Base-by-base conservation (phyloP, 768 basidiomycete species). In the Tricholoma terreum region DNA sequence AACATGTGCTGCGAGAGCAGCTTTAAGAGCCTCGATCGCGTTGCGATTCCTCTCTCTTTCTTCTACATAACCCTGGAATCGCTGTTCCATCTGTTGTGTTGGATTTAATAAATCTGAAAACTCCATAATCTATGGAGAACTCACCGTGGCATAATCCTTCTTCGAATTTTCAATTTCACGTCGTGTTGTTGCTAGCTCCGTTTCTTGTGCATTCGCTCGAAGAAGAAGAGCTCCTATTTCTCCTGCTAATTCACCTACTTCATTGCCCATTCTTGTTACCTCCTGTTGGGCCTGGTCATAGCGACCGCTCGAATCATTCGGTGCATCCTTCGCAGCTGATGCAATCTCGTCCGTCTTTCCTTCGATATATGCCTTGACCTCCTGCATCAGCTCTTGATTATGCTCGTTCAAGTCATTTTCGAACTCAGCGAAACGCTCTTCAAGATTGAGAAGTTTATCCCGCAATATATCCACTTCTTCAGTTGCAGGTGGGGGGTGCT, bases 1-100 rank as follows among this genome's bases (percentile, higher is more conserved):
- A 4, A 63, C 57, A 52, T 67, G 63, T 14, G 60, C 62, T 38
- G 61, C 61, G 2, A 70, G 53, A 10, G 71, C 67, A 5, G 61
- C 59, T 12, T 62, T 56, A 8, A 75, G 63, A 0, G 73, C 67
- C 3, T 52, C 53, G n/a, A 72, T 63, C 11, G 60, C 56, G 30
- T 62, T 57, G 6, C 17, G 52, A 14, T 69, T 65, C 4, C 59
- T 59, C 36, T 64, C 56, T 14, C 58, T 58, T 10, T 52, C 34
- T 21, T 60, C 53, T 15, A 63, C 52, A 17, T 62, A 60, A 3
- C 49, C 54, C 17, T 66, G 56, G 8, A 72, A 56, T 38, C 57
- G 56, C 35, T 57, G 17, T 46, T 69, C 53, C 54, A 69, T 53
- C 71, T 72, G 52, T 24, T 27, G 43, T 14, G 1, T 11, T 34